Percentiles rank a stretch among this genome's conserved stretches.
These are phyloP conservation scores for Coniferiporia sulphurascens DNA, from an alignment of 1,284 basidiomycete species.

Conservation along the genomic window DNA sequence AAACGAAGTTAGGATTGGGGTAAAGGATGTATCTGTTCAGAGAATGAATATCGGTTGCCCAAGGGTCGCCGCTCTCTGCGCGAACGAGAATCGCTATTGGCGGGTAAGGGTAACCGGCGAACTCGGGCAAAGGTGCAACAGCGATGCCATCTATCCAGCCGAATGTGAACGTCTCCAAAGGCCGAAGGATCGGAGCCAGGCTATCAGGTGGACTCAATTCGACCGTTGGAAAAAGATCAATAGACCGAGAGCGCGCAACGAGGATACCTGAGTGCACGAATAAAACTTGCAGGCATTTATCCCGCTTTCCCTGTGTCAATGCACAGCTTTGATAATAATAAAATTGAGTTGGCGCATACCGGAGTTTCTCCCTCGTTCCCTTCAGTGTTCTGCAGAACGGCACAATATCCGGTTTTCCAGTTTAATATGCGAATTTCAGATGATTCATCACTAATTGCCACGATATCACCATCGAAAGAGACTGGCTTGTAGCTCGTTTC, in stretches of 20 bases:
- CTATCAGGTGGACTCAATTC: conserved; percentile 24
- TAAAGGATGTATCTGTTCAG: conserved; percentile 38
- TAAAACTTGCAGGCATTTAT: conserved; percentile 47
- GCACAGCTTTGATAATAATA: neutral
- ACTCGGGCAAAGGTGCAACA: conserved; percentile 21
- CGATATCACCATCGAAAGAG: conserved; percentile 35
- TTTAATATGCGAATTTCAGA: conserved; percentile 47
- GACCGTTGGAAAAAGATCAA: conserved; percentile 50
- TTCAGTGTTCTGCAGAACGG: conserved; percentile 38
- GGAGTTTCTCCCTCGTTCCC: conserved; percentile 26
- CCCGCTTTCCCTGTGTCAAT: conserved; percentile 26
- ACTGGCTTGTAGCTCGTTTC: conserved; percentile 24
- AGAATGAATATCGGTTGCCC: conserved; percentile 44
- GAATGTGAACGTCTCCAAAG: conserved; percentile 45
- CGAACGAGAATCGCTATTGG: conserved; percentile 49
- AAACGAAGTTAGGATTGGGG: conserved; percentile 5
- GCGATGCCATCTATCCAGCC: conserved; percentile 59
- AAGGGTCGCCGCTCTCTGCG: conserved; percentile 52
- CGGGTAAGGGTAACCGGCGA: conserved; percentile 18
- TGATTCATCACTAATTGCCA: conserved; percentile 48
- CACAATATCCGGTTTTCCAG: conserved; percentile 43
- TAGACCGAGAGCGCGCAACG: conserved; percentile 51
- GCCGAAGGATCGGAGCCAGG: conserved; percentile 18
- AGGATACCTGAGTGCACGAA: conserved; percentile 44
- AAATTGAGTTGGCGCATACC: conserved; percentile 16